A percentile compares a stretch with the other conserved stretches of the same genome.
Conservation (phyloP, 2,329 filamentous ascomycete genomes). For the Cladosporium cucumerinum region DNA sequence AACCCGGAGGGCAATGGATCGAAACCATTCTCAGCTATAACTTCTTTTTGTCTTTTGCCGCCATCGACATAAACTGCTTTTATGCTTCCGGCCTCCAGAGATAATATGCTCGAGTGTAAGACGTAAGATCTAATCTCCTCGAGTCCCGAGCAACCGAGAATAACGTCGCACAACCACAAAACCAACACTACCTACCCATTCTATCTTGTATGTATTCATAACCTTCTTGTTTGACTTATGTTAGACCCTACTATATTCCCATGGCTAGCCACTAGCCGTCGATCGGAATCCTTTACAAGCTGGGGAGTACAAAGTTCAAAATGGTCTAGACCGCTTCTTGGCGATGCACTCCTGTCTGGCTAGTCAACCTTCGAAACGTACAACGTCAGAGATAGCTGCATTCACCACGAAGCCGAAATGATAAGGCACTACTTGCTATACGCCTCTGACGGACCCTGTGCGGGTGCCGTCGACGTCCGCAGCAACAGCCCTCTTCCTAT, state of each 20-base stretch:
- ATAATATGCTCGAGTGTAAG: background rate
- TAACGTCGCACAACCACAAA: background rate
- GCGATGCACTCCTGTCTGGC: constrained; percentile 7
- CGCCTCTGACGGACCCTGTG: constrained; percentile 5
- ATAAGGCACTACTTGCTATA: constrained; percentile 1
- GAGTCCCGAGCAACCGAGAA: background rate
- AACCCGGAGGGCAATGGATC: constrained; percentile 19
- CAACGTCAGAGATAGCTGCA: constrained; percentile 12
- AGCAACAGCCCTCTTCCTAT: background rate
- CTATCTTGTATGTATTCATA: background rate
- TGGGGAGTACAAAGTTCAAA: constrained; percentile 3
- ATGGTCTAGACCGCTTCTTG: constrained; percentile 9
- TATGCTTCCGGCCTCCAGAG: background rate
- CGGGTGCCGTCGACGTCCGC: background rate
- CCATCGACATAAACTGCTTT: background rate
- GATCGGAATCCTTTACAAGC: constrained; percentile 8
- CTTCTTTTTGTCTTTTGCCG: background rate
- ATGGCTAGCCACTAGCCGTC: background rate
- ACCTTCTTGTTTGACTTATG: background rate
- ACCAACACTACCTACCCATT: background rate
- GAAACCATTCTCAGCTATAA: constrained; percentile 19
- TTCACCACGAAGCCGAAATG: constrained; percentile 9
- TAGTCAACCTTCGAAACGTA: constrained; percentile 14
- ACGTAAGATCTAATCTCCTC: background rate
- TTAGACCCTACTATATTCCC: background rate